These are phyloP conservation scores for Diplodia sapinea DNA, from an alignment of 2,329 filamentous ascomycete species.

Conservation along the genomic window DNA sequence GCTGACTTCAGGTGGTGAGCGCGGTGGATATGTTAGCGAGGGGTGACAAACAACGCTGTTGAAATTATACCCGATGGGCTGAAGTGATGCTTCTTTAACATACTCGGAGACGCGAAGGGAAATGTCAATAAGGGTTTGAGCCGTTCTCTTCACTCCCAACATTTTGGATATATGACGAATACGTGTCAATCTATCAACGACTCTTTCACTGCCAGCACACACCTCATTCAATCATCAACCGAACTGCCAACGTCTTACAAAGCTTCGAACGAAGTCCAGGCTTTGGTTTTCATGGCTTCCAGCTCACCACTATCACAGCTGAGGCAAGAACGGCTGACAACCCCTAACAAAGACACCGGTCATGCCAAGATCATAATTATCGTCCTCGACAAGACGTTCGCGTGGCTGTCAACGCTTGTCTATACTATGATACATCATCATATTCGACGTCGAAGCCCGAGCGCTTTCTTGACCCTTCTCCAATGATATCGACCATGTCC, in stretches of 20 bases:
- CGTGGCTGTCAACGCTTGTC: slow-evolving; percentile 23
- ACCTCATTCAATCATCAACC: no score
- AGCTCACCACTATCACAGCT: background rate
- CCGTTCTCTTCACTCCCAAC: background rate
- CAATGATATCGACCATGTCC: background rate
- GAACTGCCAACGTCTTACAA: background rate
- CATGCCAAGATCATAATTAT: slow-evolving; percentile 29
- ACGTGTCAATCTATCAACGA: no score
- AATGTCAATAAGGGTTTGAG: background rate
- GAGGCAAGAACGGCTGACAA: background rate
- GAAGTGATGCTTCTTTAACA: no score
- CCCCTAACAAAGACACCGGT: background rate
- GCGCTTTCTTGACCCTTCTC: slow-evolving; percentile 1
- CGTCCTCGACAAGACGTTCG: slow-evolving; percentile 26
- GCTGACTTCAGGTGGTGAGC: background rate
- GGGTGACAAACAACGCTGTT: no score
- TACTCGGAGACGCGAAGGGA: no score
- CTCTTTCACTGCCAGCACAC: no score
- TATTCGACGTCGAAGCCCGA: slow-evolving; percentile 10
- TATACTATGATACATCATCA: slow-evolving; percentile 28
- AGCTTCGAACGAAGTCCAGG: background rate
- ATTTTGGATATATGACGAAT: no score
- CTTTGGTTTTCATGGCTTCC: background rate
- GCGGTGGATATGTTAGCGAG: background rate
- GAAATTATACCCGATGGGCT: background rate